These are phyloP conservation scores for Pseudocercospora cruenta DNA, from an alignment of 2,329 filamentous ascomycete genomes.

Conservation along the genomic window DNA sequence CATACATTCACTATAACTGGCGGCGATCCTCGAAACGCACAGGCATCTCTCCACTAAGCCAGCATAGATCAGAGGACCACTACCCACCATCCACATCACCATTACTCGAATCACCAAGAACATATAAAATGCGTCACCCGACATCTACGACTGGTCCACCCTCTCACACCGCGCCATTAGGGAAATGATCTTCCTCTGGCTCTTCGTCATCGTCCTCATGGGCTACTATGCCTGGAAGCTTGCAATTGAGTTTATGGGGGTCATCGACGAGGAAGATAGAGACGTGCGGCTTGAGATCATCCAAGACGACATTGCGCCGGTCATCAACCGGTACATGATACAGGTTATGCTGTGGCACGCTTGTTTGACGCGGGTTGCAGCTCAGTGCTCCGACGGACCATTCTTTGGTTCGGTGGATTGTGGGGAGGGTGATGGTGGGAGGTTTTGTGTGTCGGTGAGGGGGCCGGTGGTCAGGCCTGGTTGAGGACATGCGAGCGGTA, in stretches of 20 bases:
- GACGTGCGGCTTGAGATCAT: not conserved
- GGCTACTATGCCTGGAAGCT: not conserved
- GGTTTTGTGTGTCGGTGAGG: not conserved
- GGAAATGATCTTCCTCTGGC: not conserved
- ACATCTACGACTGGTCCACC: too few species aligned
- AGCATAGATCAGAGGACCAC: too few species aligned
- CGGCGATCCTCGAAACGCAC: too few species aligned
- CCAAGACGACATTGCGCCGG: not conserved
- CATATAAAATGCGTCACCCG: too few species aligned
- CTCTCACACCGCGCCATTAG: not conserved
- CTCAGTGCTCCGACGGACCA: not conserved
- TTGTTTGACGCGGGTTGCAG: not conserved
- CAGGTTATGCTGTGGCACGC: not conserved
- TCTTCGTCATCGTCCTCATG: not conserved
- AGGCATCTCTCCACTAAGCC: too few species aligned
- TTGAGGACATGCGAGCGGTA: too few species aligned
- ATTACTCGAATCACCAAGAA: too few species aligned
- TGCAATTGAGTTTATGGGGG: not conserved
- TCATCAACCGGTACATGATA: not conserved
- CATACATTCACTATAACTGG: not conserved
- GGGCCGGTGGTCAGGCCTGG: not conserved
- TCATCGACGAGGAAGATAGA: not conserved
- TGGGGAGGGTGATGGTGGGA: not conserved
- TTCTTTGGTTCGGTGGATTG: not conserved
- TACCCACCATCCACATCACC: too few species aligned